Conservation (phyloP, 306 rosid genomes). For the Cucurbita maxima region DNA sequence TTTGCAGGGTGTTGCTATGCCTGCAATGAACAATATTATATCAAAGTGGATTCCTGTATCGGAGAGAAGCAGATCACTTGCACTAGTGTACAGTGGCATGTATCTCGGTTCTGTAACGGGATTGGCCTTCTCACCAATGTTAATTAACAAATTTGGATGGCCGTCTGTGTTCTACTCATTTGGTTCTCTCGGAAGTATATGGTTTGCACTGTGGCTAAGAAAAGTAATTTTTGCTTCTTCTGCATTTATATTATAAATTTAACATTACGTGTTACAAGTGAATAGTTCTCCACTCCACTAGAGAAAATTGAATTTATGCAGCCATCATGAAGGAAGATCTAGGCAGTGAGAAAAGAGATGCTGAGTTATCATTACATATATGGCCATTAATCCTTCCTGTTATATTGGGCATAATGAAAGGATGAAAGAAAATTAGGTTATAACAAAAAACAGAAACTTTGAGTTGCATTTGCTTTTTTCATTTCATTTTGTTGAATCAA, state of each 20-base stretch:
- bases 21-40: conserved; percentile 90
- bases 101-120: conserved; percentile 95
- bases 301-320: not conserved
- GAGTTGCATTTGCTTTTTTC: not conserved
- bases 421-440: not conserved
- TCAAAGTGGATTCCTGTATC: conserved; percentile 96
- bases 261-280: not conserved
- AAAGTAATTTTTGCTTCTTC: conserved; percentile 34
- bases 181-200: conserved; percentile 94
- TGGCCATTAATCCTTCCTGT: not conserved
- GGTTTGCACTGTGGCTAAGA: conserved; percentile 75
- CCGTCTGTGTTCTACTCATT: conserved; percentile 89
- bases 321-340: not conserved
- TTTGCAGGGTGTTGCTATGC: conserved; percentile 98
- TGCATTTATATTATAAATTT: not conserved
- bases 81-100: conserved; percentile 94
- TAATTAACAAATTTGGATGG: conserved; percentile 81
- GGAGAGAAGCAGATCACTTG: conserved; percentile 95
- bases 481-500: not conserved
- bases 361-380: not conserved
- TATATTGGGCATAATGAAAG: not conserved
- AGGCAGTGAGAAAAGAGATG: not conserved
- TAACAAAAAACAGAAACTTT: not conserved
- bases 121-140: conserved; percentile 63
- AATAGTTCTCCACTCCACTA: not conserved